Evolutionary conservation across 2,329 filamentous ascomycete species (phyloP).

Genomic region (Fonsecaea erecta): DNA sequence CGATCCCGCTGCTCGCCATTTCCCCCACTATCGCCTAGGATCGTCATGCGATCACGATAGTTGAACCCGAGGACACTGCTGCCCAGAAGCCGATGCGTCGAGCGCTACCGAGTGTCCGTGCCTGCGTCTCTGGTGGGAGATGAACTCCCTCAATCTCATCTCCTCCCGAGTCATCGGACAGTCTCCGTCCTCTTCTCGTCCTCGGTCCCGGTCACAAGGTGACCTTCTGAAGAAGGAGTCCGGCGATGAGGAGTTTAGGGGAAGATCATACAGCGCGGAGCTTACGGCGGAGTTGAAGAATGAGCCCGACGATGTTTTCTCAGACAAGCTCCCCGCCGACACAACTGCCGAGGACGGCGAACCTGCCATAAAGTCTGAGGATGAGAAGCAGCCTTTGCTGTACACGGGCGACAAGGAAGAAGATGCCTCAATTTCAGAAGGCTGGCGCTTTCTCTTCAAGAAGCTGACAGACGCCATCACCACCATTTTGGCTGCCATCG

Average conservation of each 20-base stretch:
- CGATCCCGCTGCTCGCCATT: background rate
- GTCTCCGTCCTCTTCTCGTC: conserved; percentile 57
- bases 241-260: conserved; percentile 44
- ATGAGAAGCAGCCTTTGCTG: conserved; percentile 73
- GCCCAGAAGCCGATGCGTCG: conserved; percentile 14
- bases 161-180: conserved; percentile 76
- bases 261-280: conserved; percentile 51
- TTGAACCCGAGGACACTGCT: conserved; percentile 1
- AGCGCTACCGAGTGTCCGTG: conserved; percentile 7
- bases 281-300: conserved; percentile 44
- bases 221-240: conserved; percentile 46
- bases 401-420: conserved; percentile 47
- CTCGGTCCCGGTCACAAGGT: conserved; percentile 60
- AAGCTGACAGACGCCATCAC: conserved; percentile 73
- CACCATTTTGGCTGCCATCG: conserved; percentile 76
- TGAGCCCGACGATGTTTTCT: conserved; percentile 40
- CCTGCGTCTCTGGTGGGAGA: conserved; percentile 45
- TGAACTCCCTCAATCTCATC: conserved; percentile 97
- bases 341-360: conserved; percentile 39
- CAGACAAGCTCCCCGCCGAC: conserved; percentile 36
- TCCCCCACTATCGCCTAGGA: conserved; percentile 16
- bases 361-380: conserved; percentile 49
- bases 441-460: conserved; percentile 63
- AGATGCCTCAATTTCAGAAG: conserved; percentile 44
- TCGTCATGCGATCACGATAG: conserved; percentile 25